Evolutionary conservation across 306 rosid genomes (phyloP), one percentile per base, ranked within the genome.

Genomic region (Sphenostylis stenocarpa): DNA sequence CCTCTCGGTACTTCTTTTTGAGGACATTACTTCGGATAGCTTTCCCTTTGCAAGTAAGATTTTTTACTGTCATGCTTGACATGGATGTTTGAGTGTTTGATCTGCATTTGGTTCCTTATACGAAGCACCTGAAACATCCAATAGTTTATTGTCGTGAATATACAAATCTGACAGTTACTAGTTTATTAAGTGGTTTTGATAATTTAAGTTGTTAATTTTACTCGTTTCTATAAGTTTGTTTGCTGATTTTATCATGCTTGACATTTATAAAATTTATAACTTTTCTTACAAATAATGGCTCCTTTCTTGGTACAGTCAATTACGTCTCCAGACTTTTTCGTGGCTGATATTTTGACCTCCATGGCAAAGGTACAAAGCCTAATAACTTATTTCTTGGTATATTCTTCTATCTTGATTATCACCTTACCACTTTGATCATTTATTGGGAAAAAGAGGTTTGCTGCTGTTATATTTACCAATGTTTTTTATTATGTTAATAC

Each of bases 261-360:
- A 17, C 66, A 58, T 58, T 60, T 75, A 28, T 83, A 19, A 21
- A 33, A 69, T 34, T 28, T 78, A 62, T 26, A 2, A 47, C 76
- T 65, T 76, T 60, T 73, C 78, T 80, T 75, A 63, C 49, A 49
- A 73, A 36, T 70, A 31, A 76, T 49, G 55, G 55, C 44, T 52
- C 76, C 84, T 80, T 87, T 51, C 72, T 81, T 70, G 78, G 53
- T 78, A 47, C 97, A 96, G 99, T 91, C 97, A 79, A 96, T 96
- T 84, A 39, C 97, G 13, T 96, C 93, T 86, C 86, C 99, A 31
- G 99, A 96, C 82, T 96, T 96, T 86, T 96, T 96, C 67, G 33
- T 96, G 78, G 99, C 98, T 28, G 99, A 96, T 96, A 96, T 96
- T 80, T 82, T 96, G 76, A 96, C 98, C 58, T 96, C 99, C 87